Evolutionary conservation across 495 filamentous ascomycete genomes (phyloP), one percentile per base, ranked within the genome.

Genomic region (Rostrohypoxylon terebratum): DNA sequence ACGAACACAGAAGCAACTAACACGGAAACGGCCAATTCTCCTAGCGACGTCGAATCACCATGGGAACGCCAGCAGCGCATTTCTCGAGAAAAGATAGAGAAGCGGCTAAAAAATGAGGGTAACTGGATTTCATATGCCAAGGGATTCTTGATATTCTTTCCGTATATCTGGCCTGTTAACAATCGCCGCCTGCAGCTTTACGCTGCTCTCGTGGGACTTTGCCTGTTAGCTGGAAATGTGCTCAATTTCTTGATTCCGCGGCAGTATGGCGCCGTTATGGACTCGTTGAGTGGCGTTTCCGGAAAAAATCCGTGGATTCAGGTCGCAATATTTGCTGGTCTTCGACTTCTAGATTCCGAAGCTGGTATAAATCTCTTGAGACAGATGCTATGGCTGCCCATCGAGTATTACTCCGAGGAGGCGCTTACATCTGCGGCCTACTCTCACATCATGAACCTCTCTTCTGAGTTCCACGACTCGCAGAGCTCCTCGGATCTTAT

Each of bases 391-490:
- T 92, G 90, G 90, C 78, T 90, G 51, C 89, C 89, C 1, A 79
- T 94, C 31, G 85, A 91, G 72, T 87, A 88, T 73, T 90, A 89
- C 75, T 85, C 88, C 0, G 86, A 88, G 58, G 84, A 85, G 58
- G 81, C 83, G 31, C 82, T 93, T 28, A 88, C 86, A 68, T 87
- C 83, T 0, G 88, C 89, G 0, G 88, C 92, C 3, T 94, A 92
- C 75, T 87, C 89, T 47, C 91, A 94, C 68, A 84, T 94, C 23
- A 92, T 95, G 87, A 86, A 84, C 58, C 84, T 96, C 23, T 93
- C 91, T 0, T 90, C 89, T 66, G 92, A 95, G 72, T 94, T 94
- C 66, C 92, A 96, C 75, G 90, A 90, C 66, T 85, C 86, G 58
- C 94, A 93, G 80, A 87, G 87, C 61, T 90, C 88, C 3, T 92